Evolutionary conservation across 768 basidiomycete genomes (phyloP).

Genomic region (Termitomyces eurrhizus): DNA sequence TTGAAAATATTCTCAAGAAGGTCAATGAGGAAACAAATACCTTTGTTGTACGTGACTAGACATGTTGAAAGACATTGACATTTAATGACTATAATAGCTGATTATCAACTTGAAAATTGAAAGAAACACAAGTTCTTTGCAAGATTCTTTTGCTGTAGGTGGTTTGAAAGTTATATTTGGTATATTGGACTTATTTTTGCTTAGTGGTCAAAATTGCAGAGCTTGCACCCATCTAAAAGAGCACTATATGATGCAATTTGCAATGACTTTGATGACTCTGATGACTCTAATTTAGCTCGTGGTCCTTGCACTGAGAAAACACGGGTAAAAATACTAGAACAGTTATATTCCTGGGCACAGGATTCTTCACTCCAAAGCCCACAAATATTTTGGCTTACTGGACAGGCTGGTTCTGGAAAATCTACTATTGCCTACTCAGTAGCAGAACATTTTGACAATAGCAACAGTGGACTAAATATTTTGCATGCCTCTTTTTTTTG

Average conservation of each 20-base stretch:
- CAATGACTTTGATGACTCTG: too few relatives aligned
- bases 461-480: neutral
- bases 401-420: neutral
- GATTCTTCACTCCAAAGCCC: neutral
- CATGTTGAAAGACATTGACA: neutral
- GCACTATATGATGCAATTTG: neutral
- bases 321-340: neutral
- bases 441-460: neutral
- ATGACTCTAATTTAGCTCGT: neutral
- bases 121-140: neutral
- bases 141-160: neutral
- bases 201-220: neutral
- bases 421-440: neutral
- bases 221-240: neutral
- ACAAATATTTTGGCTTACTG: neutral
- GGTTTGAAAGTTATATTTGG: neutral
- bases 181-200: neutral
- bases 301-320: neutral
- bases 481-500: neutral
- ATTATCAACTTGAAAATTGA: neutral
- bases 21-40: neutral
- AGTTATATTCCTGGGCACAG: neutral
- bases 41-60: neutral
- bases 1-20: neutral
- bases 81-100: neutral